Conservation (phyloP, 2,329 filamentous ascomycete species). For the Neonectria ditissima region DNA sequence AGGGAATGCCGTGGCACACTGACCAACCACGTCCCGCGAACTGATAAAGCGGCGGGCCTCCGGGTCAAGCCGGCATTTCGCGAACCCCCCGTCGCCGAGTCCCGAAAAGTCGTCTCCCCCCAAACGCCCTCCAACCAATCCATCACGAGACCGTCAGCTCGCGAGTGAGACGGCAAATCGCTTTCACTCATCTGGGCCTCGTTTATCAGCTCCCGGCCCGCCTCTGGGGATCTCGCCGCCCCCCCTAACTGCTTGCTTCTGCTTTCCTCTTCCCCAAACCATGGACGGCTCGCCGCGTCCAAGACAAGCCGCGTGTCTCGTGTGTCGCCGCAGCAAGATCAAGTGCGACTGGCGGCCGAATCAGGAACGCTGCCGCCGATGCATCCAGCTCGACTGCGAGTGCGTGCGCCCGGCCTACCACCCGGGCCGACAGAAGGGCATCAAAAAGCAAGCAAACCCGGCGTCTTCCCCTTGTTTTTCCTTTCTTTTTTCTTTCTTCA, state of each 20-base stretch:
- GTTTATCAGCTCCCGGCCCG: not conserved
- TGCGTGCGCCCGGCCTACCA: conserved; percentile 80
- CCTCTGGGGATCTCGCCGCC: conserved; percentile 5
- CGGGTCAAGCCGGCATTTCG: conserved; percentile 17
- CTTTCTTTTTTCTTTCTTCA: no score
- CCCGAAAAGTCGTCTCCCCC: not conserved
- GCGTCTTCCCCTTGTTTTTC: no score
- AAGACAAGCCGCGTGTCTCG: conserved; percentile 68
- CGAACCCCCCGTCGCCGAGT: not conserved
- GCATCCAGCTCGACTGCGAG: conserved; percentile 66
- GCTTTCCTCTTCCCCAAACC: not conserved
- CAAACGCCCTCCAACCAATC: not conserved
- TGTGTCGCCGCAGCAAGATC: conserved; percentile 75
- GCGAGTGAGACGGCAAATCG: not conserved
- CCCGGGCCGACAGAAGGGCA: conserved; percentile 78
- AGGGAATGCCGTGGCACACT: conserved; percentile 1
- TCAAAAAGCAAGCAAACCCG: conserved; percentile 72
- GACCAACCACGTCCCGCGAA: conserved; percentile 12
- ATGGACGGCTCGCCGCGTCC: conserved; percentile 45
- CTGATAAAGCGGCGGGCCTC: not conserved
- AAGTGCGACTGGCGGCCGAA: conserved; percentile 70
- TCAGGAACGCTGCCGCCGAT: conserved; percentile 69
- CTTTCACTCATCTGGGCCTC: not conserved
- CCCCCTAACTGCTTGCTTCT: no score
- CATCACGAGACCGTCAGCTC: not conserved